Percentiles rank a stretch among this genome's conserved stretches.
phyloP scores from a whole-genome alignment of 2,329 filamentous ascomycete species.

The Corniculantispora saksenae region DNA sequence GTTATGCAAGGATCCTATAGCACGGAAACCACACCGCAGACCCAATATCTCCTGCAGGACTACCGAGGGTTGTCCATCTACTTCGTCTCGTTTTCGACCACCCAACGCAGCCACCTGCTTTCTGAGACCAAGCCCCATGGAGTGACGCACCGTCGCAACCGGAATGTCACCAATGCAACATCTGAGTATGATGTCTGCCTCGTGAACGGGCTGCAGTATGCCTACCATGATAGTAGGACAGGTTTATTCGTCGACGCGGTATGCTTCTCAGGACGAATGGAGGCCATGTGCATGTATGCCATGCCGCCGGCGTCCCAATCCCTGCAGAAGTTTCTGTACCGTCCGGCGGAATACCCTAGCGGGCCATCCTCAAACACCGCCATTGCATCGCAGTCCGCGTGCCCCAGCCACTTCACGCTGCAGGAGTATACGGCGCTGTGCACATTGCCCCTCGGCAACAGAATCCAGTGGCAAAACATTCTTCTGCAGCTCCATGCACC shows the following conservation, averaged over 20 bases:
- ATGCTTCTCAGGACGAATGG: not conserved
- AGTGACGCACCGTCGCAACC: not conserved
- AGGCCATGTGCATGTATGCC: not conserved
- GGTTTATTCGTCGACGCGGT: not conserved
- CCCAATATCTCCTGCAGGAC: not conserved
- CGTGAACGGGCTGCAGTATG: not conserved
- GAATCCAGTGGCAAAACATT: conserved; percentile 13
- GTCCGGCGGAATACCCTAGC: not conserved
- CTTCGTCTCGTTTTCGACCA: not conserved
- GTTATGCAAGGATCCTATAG: not conserved
- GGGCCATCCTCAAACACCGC: not conserved
- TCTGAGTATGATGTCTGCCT: not conserved
- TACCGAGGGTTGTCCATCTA: not conserved
- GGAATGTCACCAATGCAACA: not conserved
- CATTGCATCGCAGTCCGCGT: conserved; percentile 3
- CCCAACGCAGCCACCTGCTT: not conserved
- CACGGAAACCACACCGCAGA: not conserved
- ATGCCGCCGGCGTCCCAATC: not conserved
- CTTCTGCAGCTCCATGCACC: conserved; percentile 13
- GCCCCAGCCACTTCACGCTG: conserved; percentile 1
- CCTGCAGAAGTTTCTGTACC: conserved; percentile 5
- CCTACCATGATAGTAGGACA: not conserved
- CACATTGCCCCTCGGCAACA: not conserved
- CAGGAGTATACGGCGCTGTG: conserved; percentile 27
- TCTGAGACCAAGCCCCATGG: conserved; percentile 9